Percentiles rank a stretch among this genome's conserved stretches.
Conservation (phyloP, 495 filamentous ascomycete species). For the Lentithecium fluviatile region DNA sequence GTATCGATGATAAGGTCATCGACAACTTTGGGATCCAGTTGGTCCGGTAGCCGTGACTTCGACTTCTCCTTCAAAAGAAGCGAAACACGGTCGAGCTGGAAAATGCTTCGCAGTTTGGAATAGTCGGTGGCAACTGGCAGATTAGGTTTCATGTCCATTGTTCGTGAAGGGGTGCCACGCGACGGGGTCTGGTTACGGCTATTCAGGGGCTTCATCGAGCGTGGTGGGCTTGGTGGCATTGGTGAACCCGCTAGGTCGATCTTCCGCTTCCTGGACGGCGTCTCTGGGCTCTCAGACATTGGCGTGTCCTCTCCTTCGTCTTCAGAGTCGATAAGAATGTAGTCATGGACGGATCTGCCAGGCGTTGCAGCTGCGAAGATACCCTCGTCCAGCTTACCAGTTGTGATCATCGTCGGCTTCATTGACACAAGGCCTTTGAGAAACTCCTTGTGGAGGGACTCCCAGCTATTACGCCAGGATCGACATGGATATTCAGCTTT, state of each 20-base stretch:
- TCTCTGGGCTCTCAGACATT: background rate
- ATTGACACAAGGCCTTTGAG: background rate
- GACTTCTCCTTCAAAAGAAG: background rate
- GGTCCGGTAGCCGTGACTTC: background rate
- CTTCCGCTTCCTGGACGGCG: constrained; percentile 7
- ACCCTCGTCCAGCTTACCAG: background rate
- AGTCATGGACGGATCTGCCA: constrained; percentile 37
- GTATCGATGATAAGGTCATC: constrained; percentile 15
- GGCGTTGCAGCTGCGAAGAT: background rate
- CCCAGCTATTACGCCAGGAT: constrained; percentile 7
- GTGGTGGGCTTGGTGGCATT: background rate
- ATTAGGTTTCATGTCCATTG: background rate
- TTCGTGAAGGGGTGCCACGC: background rate
- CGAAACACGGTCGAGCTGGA: background rate
- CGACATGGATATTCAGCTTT: constrained; percentile 1
- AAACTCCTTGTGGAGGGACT: background rate
- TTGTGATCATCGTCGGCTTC: background rate
- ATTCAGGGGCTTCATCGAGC: background rate
- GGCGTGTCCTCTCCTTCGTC: constrained; percentile 15
- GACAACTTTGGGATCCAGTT: constrained; percentile 21
- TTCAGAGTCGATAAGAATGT: constrained; percentile 23
- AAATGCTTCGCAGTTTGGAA: background rate
- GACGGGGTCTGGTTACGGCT: background rate
- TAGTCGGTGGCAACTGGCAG: background rate
- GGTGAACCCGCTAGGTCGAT: too few relatives aligned